A percentile compares a stretch with the other conserved stretches of the same genome.
phyloP scores from a whole-genome alignment of 176 grass and related monocot species.

The Poa pratensis region DNA sequence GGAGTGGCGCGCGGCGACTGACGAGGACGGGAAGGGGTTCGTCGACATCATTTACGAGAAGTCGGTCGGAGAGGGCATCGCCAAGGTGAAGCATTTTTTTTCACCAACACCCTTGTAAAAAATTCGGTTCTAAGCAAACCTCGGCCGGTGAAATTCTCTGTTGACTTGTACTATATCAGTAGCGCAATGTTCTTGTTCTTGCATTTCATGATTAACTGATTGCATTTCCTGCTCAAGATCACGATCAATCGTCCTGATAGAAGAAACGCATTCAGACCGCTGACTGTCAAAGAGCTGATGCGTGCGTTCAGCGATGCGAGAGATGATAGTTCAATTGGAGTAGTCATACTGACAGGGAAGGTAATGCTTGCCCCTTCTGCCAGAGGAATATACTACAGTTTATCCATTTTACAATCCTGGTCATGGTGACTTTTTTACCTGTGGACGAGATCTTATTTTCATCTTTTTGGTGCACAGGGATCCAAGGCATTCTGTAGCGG shows the following conservation, averaged over 20 bases:
- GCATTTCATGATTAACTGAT: constrained; percentile 11
- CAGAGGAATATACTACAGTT: not conserved
- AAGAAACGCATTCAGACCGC: constrained; percentile 91
- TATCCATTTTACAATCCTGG: not conserved
- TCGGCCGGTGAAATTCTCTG: not conserved
- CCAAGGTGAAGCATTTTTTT: constrained; percentile 57
- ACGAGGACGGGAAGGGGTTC: constrained; percentile 76
- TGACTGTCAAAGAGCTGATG: constrained; percentile 90
- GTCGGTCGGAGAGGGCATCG: constrained; percentile 77
- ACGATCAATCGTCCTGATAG: constrained; percentile 91
- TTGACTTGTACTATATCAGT: not conserved
- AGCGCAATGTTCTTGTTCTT: not conserved
- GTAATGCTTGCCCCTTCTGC: constrained; percentile 41
- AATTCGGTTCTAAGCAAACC: not conserved
- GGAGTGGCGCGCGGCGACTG: constrained; percentile 58
- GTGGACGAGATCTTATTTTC: not conserved
- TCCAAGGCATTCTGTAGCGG: constrained; percentile 87
- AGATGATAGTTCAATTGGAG: constrained; percentile 79
- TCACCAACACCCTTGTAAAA: not conserved
- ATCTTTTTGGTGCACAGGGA: constrained; percentile 54
- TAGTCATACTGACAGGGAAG: constrained; percentile 84
- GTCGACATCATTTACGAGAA: constrained; percentile 93
- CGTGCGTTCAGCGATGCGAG: constrained; percentile 89
- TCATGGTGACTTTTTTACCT: not conserved
- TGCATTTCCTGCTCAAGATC: constrained; percentile 54